phyloP scores from a whole-genome alignment of 495 filamentous ascomycete genomes.

The Penicillium turbatum region DNA sequence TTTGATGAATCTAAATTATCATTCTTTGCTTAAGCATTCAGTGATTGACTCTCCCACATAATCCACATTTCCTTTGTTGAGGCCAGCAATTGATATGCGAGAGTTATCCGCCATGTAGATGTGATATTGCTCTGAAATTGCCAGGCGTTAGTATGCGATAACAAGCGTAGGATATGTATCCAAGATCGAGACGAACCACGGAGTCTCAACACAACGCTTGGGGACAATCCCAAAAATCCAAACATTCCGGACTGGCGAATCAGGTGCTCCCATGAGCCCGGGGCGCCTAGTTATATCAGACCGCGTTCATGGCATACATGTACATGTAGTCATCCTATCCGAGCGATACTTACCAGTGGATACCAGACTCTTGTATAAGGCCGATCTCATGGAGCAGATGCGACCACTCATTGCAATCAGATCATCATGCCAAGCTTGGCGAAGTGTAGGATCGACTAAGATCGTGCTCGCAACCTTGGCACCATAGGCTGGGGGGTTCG shows the following conservation, averaged over 20 bases:
- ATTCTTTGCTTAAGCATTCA: constrained; percentile 8
- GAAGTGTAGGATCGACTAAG: constrained; percentile 21
- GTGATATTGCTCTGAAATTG: constrained; percentile 32
- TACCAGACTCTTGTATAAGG: constrained; percentile 23
- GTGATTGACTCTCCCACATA: constrained; percentile 38
- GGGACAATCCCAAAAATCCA: constrained; percentile 32
- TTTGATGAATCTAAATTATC: not conserved
- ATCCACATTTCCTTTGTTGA: constrained; percentile 37
- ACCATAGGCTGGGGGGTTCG: constrained; percentile 39
- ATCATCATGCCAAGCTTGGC: constrained; percentile 36
- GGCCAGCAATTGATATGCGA: constrained; percentile 38
- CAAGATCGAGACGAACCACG: constrained; percentile 24
- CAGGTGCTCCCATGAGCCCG: constrained; percentile 37
- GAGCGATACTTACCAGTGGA: constrained; percentile 11
- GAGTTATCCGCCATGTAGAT: constrained; percentile 38
- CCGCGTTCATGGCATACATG: not conserved
- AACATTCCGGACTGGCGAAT: constrained; percentile 41
- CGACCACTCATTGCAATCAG: constrained; percentile 37
- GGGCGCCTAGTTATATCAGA: constrained; percentile 15
- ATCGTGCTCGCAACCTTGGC: constrained; percentile 37
- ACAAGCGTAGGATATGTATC: not conserved
- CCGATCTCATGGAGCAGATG: constrained; percentile 33
- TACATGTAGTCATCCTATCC: no score
- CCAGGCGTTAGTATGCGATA: not conserved
- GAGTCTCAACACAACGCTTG: constrained; percentile 22